Evolutionary conservation across 345 rosid species (phyloP).

Genomic region (Noccaea bulbosa): DNA sequence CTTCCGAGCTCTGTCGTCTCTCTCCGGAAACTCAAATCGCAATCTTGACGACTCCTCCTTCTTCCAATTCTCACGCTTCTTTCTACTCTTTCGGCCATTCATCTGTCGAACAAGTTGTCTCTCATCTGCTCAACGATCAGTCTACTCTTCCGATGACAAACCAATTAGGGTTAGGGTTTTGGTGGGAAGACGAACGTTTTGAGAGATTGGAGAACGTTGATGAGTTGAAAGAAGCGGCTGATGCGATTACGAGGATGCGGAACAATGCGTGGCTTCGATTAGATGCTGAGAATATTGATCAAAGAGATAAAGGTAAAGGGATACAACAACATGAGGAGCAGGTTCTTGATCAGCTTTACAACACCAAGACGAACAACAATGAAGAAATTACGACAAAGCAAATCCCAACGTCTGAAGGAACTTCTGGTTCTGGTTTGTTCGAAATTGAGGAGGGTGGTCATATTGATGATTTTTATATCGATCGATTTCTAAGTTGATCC

Average conservation of each 20-base stretch:
- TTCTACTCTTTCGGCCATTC: constrained; percentile 31
- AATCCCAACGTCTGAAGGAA: background rate
- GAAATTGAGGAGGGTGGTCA: background rate
- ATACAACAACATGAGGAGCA: background rate
- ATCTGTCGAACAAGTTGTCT: constrained; percentile 18
- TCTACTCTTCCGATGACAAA: background rate
- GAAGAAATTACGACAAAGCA: background rate
- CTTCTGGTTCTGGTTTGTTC: background rate
- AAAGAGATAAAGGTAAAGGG: constrained; percentile 1
- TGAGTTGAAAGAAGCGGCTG: background rate
- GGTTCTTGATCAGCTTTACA: background rate
- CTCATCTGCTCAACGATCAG: background rate
- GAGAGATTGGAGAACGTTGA: background rate
- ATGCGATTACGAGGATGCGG: background rate
- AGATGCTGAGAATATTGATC: constrained; percentile 12
- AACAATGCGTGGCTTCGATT: constrained; percentile 5
- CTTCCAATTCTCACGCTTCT: constrained; percentile 22
- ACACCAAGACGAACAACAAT: background rate
- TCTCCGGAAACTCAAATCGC: constrained; percentile 8
- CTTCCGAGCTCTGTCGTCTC: constrained; percentile 9
- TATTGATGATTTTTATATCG: background rate
- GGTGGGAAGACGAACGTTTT: constrained; percentile 24
- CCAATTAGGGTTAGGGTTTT: constrained; percentile 2
- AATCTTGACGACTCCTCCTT: constrained; percentile 15
- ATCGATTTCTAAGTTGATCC: background rate